A percentile compares a stretch with the other conserved stretches of the same genome.
phyloP scores from a whole-genome alignment of 2,329 filamentous ascomycete genomes.

The Phaeophleospora eucalypticola region DNA sequence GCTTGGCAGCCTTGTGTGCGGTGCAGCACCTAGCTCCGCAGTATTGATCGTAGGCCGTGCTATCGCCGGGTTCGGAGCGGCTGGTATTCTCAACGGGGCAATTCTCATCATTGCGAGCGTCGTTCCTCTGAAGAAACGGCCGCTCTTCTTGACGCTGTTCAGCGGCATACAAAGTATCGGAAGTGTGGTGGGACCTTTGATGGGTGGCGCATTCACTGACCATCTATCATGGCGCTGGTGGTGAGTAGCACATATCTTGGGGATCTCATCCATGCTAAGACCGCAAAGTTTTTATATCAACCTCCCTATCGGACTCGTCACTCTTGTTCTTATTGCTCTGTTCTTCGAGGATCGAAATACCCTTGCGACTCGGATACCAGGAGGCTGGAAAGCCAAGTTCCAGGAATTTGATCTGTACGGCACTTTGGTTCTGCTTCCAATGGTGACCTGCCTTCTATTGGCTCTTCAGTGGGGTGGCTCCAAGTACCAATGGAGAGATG shows the following conservation, averaged over 20 bases:
- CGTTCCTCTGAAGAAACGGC: constrained; percentile 33
- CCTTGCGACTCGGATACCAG: neutral
- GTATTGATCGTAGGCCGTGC: constrained; percentile 51
- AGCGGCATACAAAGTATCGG: constrained; percentile 41
- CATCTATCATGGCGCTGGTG: constrained; percentile 47
- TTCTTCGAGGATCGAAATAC: constrained; percentile 32
- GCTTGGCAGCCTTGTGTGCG: constrained; percentile 49
- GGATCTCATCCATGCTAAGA: neutral
- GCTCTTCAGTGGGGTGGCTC: constrained; percentile 44
- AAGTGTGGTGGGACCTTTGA: constrained; percentile 47
- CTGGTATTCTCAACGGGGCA: constrained; percentile 46
- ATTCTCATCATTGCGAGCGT: constrained; percentile 21
- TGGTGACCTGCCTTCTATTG: constrained; percentile 41
- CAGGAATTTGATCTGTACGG: constrained; percentile 41
- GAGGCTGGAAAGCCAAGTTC: neutral
- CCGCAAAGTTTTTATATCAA: constrained; percentile 33
- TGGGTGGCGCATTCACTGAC: constrained; percentile 49
- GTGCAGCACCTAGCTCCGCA: constrained; percentile 42
- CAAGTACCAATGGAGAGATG: constrained; percentile 32
- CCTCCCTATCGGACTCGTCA: constrained; percentile 39
- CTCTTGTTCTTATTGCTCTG: constrained; percentile 37
- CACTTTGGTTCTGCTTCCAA: constrained; percentile 34
- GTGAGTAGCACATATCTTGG: neutral
- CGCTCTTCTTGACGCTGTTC: constrained; percentile 23
- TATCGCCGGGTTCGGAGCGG: constrained; percentile 50